These are phyloP conservation scores for Cairneyella variabilis DNA, from an alignment of 495 filamentous ascomycete genomes.

Conservation along the genomic window DNA sequence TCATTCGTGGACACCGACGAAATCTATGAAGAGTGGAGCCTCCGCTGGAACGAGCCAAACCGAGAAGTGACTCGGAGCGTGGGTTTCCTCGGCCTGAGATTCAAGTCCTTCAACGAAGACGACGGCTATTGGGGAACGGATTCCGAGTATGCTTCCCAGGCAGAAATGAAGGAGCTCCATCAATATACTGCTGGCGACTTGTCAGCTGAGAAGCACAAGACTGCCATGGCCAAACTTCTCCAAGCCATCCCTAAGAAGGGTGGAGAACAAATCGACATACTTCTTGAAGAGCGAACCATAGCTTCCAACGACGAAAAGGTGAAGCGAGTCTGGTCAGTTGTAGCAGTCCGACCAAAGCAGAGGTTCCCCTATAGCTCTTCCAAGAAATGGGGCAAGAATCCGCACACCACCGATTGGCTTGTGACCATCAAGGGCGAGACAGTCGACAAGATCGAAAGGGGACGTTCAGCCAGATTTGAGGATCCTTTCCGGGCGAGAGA, in stretches of 20 bases:
- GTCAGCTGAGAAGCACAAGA: slow-evolving; percentile 5
- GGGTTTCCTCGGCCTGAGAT: slow-evolving; percentile 11
- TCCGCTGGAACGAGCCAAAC: slow-evolving; percentile 1
- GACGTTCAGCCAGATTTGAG: neutral
- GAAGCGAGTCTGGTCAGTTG: slow-evolving; percentile 12
- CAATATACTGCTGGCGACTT: neutral
- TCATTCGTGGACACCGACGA: neutral
- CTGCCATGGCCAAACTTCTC: slow-evolving; percentile 4
- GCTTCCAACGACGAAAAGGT: neutral
- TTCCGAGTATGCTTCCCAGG: slow-evolving; percentile 5
- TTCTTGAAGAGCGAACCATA: slow-evolving; percentile 6
- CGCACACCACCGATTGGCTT: slow-evolving; percentile 3
- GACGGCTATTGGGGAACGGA: slow-evolving; percentile 5
- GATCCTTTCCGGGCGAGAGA: slow-evolving; percentile 3
- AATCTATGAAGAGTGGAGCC: slow-evolving; percentile 19
- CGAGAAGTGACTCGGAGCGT: neutral
- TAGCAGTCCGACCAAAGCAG: neutral
- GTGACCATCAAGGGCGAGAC: slow-evolving; percentile 12
- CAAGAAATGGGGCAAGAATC: slow-evolving; percentile 17
- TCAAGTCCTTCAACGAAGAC: slow-evolving; percentile 11
- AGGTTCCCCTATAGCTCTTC: slow-evolving; percentile 8
- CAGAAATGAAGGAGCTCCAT: slow-evolving; percentile 8
- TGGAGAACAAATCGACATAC: slow-evolving; percentile 1
- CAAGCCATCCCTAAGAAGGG: slow-evolving; percentile 5
- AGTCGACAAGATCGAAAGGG: slow-evolving; percentile 5